Evolutionary conservation across 2,329 filamentous ascomycete species (phyloP).

Genomic region (Knufia petricola): DNA sequence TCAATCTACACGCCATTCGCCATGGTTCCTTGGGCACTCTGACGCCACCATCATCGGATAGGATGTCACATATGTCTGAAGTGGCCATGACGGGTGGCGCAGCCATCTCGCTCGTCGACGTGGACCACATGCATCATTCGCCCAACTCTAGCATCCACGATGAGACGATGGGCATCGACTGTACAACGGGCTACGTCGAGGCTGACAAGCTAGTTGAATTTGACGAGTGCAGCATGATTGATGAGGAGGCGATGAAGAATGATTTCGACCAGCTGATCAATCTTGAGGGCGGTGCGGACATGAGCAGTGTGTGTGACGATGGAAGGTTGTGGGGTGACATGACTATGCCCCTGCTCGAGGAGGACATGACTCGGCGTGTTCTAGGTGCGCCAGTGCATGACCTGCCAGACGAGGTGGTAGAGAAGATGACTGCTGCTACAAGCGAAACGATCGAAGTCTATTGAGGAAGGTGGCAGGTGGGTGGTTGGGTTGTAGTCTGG

Average conservation of each 20-base stretch:
- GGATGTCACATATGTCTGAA: constrained; percentile 3
- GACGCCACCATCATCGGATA: constrained; percentile 16
- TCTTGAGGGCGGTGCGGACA: constrained; percentile 30
- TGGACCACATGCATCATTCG: constrained; percentile 8
- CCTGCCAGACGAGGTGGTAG: neutral
- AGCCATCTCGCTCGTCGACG: constrained; percentile 10
- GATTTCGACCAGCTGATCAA: constrained; percentile 40
- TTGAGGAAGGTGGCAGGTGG: neutral
- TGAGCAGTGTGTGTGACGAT: neutral
- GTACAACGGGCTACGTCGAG: constrained; percentile 4
- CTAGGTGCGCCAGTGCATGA: neutral
- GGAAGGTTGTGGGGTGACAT: constrained; percentile 4
- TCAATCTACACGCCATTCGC: constrained; percentile 14
- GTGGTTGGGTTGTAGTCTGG: no score
- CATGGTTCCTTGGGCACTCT: constrained; percentile 16
- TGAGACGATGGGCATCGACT: neutral
- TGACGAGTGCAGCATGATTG: constrained; percentile 3
- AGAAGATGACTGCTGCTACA: neutral
- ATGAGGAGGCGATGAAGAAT: constrained; percentile 28
- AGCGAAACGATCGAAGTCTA: neutral
- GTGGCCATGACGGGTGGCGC: constrained; percentile 12
- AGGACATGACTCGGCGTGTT: neutral
- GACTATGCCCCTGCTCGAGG: constrained; percentile 9
- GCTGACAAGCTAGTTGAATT: constrained; percentile 6
- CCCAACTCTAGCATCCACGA: constrained; percentile 6